phyloP scores from a whole-genome alignment of 768 basidiomycete genomes.

The Kwoniella sp. region DNA sequence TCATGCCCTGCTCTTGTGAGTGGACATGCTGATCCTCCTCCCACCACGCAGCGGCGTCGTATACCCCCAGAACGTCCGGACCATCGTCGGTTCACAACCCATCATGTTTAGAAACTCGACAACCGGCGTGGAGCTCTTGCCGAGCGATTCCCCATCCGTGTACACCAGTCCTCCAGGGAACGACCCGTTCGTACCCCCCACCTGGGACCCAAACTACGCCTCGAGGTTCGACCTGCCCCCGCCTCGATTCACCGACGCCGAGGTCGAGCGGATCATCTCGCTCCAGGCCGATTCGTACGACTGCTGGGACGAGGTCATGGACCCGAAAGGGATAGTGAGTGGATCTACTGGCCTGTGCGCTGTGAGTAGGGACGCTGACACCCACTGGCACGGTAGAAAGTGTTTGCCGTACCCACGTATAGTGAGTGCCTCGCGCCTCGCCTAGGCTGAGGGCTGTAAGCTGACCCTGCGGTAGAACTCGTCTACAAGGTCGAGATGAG shows the following conservation, averaged over 20 bases:
- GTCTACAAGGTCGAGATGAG: conserved; percentile 1
- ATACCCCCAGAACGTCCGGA: no score
- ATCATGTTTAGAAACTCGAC: neutral
- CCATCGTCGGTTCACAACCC: no score
- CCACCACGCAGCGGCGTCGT: no score
- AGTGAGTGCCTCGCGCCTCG: neutral
- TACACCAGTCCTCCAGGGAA: neutral
- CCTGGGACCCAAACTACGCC: conserved; percentile 1
- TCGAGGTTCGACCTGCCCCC: conserved; percentile 9
- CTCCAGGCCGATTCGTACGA: neutral
- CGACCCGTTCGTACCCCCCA: conserved; percentile 4
- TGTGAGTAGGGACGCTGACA: neutral
- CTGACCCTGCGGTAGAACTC: neutral
- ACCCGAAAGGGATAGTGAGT: conserved; percentile 11
- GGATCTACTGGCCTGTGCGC: no score
- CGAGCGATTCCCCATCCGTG: neutral
- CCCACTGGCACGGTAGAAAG: conserved; percentile 1
- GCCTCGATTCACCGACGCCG: conserved; percentile 1
- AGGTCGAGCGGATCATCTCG: conserved; percentile 9
- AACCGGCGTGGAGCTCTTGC: neutral
- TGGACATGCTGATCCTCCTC: no score
- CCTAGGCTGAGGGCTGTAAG: neutral
- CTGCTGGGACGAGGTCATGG: neutral
- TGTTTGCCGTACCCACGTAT: conserved; percentile 10
- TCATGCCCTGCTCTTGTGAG: no score